phyloP scores from a whole-genome alignment of 805 yeast species.

The Ogataea nakhonphanomensis region DNA sequence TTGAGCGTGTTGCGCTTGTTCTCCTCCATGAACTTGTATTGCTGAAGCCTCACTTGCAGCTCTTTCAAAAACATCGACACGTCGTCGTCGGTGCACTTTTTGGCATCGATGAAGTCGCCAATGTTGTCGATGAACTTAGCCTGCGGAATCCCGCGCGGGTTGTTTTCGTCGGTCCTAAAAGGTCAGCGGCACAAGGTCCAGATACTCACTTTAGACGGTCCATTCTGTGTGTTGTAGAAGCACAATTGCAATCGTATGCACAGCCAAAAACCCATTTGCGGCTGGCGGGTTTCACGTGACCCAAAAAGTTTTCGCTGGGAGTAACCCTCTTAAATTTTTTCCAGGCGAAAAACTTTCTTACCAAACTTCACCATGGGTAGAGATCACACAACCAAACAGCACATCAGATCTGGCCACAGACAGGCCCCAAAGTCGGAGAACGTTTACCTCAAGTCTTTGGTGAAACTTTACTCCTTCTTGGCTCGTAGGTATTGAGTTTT shows the following conservation, averaged over 20 bases:
- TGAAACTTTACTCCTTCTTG: slow-evolving; percentile 97
- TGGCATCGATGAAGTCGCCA: slow-evolving; percentile 59
- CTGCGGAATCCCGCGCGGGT: slow-evolving; percentile 94
- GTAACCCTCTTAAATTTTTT: slow-evolving; percentile 7
- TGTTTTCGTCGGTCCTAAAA: slow-evolving; percentile 53
- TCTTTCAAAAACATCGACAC: slow-evolving; percentile 52
- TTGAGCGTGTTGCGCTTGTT: slow-evolving; percentile 47
- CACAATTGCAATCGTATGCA: slow-evolving; percentile 1
- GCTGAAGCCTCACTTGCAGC: slow-evolving; percentile 85
- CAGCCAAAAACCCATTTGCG: neutral
- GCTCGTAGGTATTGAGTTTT: slow-evolving; percentile 77
- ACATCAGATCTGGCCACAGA: slow-evolving; percentile 94
- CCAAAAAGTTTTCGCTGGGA: neutral
- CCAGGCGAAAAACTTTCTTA: slow-evolving; percentile 8
- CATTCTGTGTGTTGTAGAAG: slow-evolving; percentile 4
- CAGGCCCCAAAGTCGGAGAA: slow-evolving; percentile 99
- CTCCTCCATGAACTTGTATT: slow-evolving; percentile 83
- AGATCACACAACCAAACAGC: slow-evolving; percentile 96
- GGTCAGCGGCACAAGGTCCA: slow-evolving; percentile 1
- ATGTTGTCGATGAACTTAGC: slow-evolving; percentile 91
- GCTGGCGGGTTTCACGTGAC: slow-evolving; percentile 8
- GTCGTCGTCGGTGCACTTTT: slow-evolving; percentile 33
- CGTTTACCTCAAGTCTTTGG: slow-evolving; percentile 97
- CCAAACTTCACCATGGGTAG: slow-evolving; percentile 71
- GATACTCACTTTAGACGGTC: slow-evolving; percentile 20